Conservation (phyloP, 345 rosid species). For the Isatis tinctoria region DNA sequence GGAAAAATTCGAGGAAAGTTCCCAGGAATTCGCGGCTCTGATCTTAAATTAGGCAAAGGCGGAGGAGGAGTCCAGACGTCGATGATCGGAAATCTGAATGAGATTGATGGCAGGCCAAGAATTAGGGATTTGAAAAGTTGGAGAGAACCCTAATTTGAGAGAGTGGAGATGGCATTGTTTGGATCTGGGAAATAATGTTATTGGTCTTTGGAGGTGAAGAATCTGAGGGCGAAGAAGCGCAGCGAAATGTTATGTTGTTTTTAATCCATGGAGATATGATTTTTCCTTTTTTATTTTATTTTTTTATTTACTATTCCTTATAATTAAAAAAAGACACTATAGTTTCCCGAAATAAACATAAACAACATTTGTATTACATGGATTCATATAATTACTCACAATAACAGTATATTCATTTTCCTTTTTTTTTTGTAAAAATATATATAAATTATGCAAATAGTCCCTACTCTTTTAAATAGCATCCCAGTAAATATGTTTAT, state of each 20-base stretch:
- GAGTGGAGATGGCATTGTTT: constrained; percentile 39
- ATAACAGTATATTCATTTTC: not conserved
- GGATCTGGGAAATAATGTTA: constrained; percentile 40
- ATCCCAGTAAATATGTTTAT: not conserved
- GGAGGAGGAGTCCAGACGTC: constrained; percentile 27
- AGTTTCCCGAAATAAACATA: not conserved
- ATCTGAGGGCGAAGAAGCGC: constrained; percentile 39
- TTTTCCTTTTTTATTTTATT: not conserved
- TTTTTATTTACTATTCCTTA: not conserved
- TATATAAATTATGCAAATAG: not conserved
- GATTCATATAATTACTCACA: not conserved
- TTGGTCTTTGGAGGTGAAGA: constrained; percentile 38
- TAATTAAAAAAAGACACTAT: not conserved
- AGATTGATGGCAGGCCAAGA: not conserved
- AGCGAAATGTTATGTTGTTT: constrained; percentile 24
- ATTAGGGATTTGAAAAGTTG: constrained; percentile 17
- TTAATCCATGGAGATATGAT: constrained; percentile 29
- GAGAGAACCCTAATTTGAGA: constrained; percentile 37
- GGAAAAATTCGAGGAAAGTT: not conserved
- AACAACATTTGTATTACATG: not conserved
- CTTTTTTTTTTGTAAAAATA: not conserved
- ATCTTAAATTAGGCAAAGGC: constrained; percentile 25
- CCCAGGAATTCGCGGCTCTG: constrained; percentile 30
- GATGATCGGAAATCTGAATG: constrained; percentile 8
- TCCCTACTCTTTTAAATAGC: not conserved